These are phyloP conservation scores for Penicillium desertorum DNA, from an alignment of 495 filamentous ascomycete species.

Conservation along the genomic window DNA sequence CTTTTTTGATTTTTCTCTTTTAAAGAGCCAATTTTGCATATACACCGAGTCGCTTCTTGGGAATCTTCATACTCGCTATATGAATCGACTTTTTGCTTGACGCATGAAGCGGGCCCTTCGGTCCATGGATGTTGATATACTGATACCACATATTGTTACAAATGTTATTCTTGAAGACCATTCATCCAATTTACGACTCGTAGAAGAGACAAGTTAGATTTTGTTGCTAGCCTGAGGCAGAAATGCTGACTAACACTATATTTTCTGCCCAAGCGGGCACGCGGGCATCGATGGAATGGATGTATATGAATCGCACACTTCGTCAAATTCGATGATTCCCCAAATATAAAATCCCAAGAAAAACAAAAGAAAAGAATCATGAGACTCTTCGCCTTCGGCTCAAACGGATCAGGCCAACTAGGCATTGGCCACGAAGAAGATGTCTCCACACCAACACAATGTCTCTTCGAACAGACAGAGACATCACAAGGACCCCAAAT, in stretches of 20 bases:
- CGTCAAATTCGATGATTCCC: background rate
- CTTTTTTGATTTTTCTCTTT: constrained; percentile 11
- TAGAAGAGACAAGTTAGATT: too few species aligned
- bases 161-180: background rate
- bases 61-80: constrained; percentile 1
- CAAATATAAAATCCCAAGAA: constrained; percentile 3
- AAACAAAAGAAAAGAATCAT: constrained; percentile 18
- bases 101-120: constrained; percentile 18
- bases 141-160: constrained; percentile 20
- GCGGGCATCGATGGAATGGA: background rate
- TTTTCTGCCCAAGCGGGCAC: background rate
- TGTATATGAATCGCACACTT: background rate
- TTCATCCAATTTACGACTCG: background rate
- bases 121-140: constrained; percentile 22
- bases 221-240: background rate
- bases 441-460: constrained; percentile 63
- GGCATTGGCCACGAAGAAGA: constrained; percentile 76
- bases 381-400: constrained; percentile 79
- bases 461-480: constrained; percentile 43
- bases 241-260: background rate
- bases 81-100: constrained; percentile 11
- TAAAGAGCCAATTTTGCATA: constrained; percentile 15
- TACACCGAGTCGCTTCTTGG: constrained; percentile 8
- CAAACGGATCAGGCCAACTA: constrained; percentile 86
- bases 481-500: background rate